phyloP scores from a whole-genome alignment of 768 basidiomycete species.

The Tricholoma saponaceum region DNA sequence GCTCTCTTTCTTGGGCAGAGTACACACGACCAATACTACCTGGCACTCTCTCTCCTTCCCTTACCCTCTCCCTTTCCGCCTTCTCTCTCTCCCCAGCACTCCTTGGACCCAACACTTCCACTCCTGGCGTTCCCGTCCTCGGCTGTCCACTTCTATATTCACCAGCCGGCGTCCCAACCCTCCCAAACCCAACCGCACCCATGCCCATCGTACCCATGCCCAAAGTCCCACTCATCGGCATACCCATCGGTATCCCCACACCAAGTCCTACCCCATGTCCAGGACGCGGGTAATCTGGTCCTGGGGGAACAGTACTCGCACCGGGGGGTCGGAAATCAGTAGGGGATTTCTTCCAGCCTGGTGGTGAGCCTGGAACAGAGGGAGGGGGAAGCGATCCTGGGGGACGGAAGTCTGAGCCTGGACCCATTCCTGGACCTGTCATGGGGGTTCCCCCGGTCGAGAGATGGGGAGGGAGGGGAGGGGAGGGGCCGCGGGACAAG shows the following conservation, averaged over 20 bases:
- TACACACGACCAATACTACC: not conserved
- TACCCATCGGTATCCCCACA: not conserved
- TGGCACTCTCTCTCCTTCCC: not conserved
- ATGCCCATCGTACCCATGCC: not conserved
- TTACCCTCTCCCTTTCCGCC: not conserved
- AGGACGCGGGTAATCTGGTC: not conserved
- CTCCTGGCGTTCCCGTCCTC: not conserved
- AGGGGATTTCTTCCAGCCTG: not conserved
- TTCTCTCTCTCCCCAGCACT: not conserved
- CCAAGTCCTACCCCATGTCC: not conserved
- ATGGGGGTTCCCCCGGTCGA: not conserved
- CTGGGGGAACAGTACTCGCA: not conserved
- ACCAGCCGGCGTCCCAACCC: not conserved
- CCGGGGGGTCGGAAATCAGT: not conserved
- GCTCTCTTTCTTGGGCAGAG: not conserved
- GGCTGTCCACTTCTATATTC: not conserved
- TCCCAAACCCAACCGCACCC: not conserved
- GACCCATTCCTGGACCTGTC: not conserved
- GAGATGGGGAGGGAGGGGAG: not conserved
- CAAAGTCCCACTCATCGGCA: not conserved
- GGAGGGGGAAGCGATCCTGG: not conserved
- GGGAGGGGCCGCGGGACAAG: not conserved
- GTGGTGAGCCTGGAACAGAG: not conserved
- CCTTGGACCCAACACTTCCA: not conserved
- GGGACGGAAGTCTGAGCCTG: not conserved